These are phyloP conservation scores for Populus euphratica DNA, from an alignment of 345 rosid genomes.

Conservation along the genomic window DNA sequence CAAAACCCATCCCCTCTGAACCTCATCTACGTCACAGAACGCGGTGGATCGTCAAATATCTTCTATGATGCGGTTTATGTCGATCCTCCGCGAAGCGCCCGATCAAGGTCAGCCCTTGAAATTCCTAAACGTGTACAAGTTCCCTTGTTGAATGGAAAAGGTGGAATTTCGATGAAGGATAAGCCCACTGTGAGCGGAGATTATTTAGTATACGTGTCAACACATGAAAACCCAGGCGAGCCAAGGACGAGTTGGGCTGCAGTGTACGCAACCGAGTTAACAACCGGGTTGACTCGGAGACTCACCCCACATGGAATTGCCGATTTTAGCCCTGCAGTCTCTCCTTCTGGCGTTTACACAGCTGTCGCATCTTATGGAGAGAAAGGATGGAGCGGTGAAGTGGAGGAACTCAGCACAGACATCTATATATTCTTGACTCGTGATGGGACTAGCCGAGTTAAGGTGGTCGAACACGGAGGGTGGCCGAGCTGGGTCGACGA, in stretches of 20 bases:
- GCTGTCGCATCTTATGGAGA: slow-evolving; percentile 77
- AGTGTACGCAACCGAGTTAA: slow-evolving; percentile 61
- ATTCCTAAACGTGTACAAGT: slow-evolving; percentile 42
- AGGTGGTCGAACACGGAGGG: slow-evolving; percentile 76
- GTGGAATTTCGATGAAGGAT: slow-evolving; percentile 64
- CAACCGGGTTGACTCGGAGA: slow-evolving; percentile 56
- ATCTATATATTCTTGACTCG: slow-evolving; percentile 67
- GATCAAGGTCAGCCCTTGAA: slow-evolving; percentile 43
- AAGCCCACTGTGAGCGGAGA: slow-evolving; percentile 58
- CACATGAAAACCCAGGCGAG: slow-evolving; percentile 61
- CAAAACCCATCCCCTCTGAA: slow-evolving; percentile 32
- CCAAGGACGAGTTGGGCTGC: slow-evolving; percentile 81
- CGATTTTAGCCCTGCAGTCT: slow-evolving; percentile 80
- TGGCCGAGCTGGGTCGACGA: slow-evolving; percentile 95
- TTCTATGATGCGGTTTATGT: slow-evolving; percentile 54
- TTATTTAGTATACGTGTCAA: slow-evolving; percentile 63
- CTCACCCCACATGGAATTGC: slow-evolving; percentile 66
- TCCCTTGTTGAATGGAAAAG: slow-evolving; percentile 42
- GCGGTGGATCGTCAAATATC: slow-evolving; percentile 55
- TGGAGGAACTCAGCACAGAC: slow-evolving; percentile 68
- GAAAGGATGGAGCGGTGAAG: slow-evolving; percentile 70
- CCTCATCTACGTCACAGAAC: slow-evolving; percentile 71
- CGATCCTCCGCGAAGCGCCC: background rate
- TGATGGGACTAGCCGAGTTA: slow-evolving; percentile 68
- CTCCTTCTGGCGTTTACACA: slow-evolving; percentile 67